These are phyloP conservation scores for Oryza longistaminata DNA, from an alignment of 176 grass and related monocot genomes.

Conservation along the genomic window DNA sequence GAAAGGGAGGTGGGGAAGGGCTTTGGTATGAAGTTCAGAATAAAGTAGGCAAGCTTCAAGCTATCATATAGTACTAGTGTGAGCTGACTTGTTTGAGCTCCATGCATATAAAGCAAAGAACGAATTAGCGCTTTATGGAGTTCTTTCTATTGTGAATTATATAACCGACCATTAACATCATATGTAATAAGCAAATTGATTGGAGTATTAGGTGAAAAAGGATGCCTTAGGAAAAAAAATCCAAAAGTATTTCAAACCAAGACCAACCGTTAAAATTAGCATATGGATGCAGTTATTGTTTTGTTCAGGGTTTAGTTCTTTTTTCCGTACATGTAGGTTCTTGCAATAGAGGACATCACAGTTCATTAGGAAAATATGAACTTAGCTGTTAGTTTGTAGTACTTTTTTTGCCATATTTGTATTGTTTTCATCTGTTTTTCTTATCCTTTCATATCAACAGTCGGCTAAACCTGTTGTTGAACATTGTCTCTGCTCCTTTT, in stretches of 20 bases:
- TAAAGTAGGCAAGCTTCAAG: background rate
- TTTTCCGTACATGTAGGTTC: background rate
- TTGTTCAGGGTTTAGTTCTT: background rate
- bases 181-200: background rate
- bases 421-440: background rate
- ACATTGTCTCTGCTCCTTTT: background rate
- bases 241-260: background rate
- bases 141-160: background rate
- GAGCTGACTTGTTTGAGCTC: background rate
- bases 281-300: background rate
- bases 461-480: background rate
- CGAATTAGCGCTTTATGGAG: background rate
- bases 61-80: background rate
- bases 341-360: background rate
- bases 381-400: background rate
- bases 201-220: conserved; percentile 11
- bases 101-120: background rate
- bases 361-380: background rate
- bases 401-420: background rate
- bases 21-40: conserved; percentile 16
- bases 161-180: background rate
- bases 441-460: background rate
- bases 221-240: background rate
- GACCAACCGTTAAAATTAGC: background rate
- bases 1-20: background rate